A percentile compares a stretch with the other conserved stretches of the same genome.
These are phyloP conservation scores for Alternaria ethzedia DNA, from an alignment of 2,329 filamentous ascomycete species.

Conservation along the genomic window DNA sequence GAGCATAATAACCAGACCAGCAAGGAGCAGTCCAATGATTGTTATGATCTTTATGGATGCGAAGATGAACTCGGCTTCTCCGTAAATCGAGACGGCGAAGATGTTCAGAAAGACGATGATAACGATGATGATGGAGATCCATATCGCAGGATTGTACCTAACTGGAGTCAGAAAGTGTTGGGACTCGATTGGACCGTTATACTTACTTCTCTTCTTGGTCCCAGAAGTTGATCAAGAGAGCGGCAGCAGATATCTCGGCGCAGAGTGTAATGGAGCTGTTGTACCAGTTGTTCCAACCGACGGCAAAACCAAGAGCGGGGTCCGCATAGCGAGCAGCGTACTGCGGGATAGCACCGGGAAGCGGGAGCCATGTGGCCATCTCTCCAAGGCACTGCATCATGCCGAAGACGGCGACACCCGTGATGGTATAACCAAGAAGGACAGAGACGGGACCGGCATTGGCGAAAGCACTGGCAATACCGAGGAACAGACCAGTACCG, in stretches of 20 bases:
- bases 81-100: conserved; percentile 46
- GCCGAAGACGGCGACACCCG: conserved; percentile 42
- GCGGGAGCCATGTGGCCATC: conserved; percentile 51
- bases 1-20: conserved; percentile 44
- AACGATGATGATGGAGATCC: conserved; percentile 46
- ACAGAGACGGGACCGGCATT: conserved; percentile 44
- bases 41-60: conserved; percentile 57
- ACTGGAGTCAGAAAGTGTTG: not conserved
- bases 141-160: conserved; percentile 32
- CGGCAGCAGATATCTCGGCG: conserved; percentile 45
- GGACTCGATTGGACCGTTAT: no score
- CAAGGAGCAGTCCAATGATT: conserved; percentile 41
- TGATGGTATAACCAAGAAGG: conserved; percentile 46
- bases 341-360: conserved; percentile 47
- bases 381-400: conserved; percentile 54
- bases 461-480: conserved; percentile 43
- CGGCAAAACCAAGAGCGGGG: conserved; percentile 47
- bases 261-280: conserved; percentile 44
- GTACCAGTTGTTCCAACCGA: conserved; percentile 39
- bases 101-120: conserved; percentile 45
- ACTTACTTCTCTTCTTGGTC: conserved; percentile 33
- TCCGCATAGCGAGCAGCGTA: conserved; percentile 54
- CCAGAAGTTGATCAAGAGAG: conserved; percentile 44
- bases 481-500: conserved; percentile 45
- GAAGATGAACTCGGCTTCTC: conserved; percentile 58